Evolutionary conservation across 257 asterid genomes (phyloP).

Genomic region (Solanum neorickii): DNA sequence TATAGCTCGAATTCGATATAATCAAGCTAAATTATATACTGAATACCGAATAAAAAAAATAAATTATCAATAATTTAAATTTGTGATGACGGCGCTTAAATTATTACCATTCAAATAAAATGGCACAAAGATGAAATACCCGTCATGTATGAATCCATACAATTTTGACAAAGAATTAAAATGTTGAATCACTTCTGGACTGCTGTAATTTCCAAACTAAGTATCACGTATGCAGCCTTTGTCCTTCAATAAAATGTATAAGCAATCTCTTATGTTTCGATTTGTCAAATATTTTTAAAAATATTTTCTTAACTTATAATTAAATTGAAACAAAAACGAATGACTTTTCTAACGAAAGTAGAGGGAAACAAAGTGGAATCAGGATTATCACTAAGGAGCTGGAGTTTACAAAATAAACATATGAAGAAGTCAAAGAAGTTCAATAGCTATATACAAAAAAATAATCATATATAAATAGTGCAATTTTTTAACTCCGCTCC

Average conservation of each 20-base stretch:
- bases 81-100: background rate
- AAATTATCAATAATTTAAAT: background rate
- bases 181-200: background rate
- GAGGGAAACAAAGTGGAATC: background rate
- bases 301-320: no score
- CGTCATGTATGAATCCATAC: background rate
- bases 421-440: background rate
- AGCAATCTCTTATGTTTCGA: background rate
- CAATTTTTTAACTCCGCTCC: background rate
- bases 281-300: background rate
- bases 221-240: background rate
- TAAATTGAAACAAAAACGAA: background rate
- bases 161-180: background rate
- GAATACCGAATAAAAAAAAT: no score
- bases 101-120: background rate
- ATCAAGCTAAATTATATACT: background rate
- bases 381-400: rapidly evolving
- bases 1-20: background rate
- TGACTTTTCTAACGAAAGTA: background rate
- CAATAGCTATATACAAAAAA: background rate
- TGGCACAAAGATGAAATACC: background rate
- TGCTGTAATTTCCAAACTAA: background rate
- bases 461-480: background rate
- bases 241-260: background rate
- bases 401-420: background rate